Percentiles rank a stretch among this genome's conserved stretches.
These are phyloP conservation scores for Calocybe indica DNA, from an alignment of 768 basidiomycete species.

Conservation along the genomic window DNA sequence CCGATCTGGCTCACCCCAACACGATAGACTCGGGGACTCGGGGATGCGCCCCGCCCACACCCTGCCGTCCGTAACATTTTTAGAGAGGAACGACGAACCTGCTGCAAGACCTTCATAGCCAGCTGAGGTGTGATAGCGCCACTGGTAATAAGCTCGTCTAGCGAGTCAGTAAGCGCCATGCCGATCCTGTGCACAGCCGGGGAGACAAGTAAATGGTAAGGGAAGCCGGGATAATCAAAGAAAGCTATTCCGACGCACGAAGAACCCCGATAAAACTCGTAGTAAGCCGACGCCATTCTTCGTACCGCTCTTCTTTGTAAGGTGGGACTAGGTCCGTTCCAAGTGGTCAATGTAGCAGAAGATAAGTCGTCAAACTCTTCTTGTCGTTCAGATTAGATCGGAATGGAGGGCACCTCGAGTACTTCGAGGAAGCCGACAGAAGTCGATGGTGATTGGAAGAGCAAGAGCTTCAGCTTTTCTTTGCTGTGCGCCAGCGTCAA, in stretches of 20 bases:
- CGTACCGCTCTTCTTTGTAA: neutral
- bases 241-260: slow-evolving; percentile 51
- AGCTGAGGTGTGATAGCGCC: slow-evolving; percentile 96
- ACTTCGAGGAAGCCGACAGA: no score
- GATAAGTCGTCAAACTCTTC: no score
- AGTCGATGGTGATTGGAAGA: no score
- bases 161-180: slow-evolving; percentile 94
- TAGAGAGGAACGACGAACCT: slow-evolving; percentile 45
- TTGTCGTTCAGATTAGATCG: no score
- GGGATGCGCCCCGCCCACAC: neutral
- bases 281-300: slow-evolving; percentile 76
- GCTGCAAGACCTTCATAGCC: slow-evolving; percentile 97
- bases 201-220: no score
- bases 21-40: neutral
- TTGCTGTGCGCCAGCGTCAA: no score
- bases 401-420: no score
- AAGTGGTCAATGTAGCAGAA: no score
- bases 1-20: no score
- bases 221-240: no score
- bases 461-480: no score
- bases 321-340: no score
- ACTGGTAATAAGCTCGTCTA: slow-evolving; percentile 96
- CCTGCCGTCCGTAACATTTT: neutral
- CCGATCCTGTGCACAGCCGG: slow-evolving; percentile 64
- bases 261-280: slow-evolving; percentile 89